Conservation (phyloP, 1,139 yeast species). For the Entelexis paramagnoliae region DNA sequence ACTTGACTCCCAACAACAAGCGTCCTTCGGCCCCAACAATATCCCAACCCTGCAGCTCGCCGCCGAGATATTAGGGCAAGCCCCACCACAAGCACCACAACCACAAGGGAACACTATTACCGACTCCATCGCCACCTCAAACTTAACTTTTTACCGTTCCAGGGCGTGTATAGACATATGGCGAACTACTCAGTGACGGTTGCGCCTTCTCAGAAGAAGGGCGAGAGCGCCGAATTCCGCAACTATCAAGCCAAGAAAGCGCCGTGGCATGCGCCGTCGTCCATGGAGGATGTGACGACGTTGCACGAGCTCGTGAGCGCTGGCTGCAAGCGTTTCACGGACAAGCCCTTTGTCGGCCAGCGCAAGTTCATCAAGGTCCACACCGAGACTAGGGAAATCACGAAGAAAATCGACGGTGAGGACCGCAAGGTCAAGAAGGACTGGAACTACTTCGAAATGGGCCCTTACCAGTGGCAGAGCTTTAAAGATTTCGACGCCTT, state of each 20-base stretch:
- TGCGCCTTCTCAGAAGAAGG: slow-evolving; percentile 44
- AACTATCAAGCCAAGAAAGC: slow-evolving; percentile 51
- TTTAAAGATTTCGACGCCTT: slow-evolving; percentile 47
- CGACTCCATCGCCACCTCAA: background rate
- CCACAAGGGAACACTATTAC: background rate
- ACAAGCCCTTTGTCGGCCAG: slow-evolving; percentile 59
- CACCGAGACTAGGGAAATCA: slow-evolving; percentile 62
- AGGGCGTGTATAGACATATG: slow-evolving; percentile 8
- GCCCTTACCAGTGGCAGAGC: slow-evolving; percentile 57
- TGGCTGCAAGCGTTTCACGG: slow-evolving; percentile 49
- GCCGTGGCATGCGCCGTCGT: slow-evolving; percentile 32
- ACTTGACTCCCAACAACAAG: slow-evolving; percentile 2
- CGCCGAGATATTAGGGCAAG: slow-evolving; percentile 5
- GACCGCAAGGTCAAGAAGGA: slow-evolving; percentile 62
- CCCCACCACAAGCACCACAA: slow-evolving; percentile 4
- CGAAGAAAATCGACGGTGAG: slow-evolving; percentile 70
- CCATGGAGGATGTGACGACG: slow-evolving; percentile 38
- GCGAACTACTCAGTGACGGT: slow-evolving; percentile 20
- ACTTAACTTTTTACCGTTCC: background rate
- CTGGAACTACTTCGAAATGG: slow-evolving; percentile 77
- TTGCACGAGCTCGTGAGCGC: slow-evolving; percentile 62
- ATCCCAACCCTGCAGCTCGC: slow-evolving; percentile 7
- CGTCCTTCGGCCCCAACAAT: slow-evolving; percentile 1
- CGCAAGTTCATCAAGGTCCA: slow-evolving; percentile 67
- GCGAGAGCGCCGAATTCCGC: slow-evolving; percentile 90